Base-by-base conservation (phyloP, 1,284 basidiomycete genomes). In the Leccinum pachyderme region DNA sequence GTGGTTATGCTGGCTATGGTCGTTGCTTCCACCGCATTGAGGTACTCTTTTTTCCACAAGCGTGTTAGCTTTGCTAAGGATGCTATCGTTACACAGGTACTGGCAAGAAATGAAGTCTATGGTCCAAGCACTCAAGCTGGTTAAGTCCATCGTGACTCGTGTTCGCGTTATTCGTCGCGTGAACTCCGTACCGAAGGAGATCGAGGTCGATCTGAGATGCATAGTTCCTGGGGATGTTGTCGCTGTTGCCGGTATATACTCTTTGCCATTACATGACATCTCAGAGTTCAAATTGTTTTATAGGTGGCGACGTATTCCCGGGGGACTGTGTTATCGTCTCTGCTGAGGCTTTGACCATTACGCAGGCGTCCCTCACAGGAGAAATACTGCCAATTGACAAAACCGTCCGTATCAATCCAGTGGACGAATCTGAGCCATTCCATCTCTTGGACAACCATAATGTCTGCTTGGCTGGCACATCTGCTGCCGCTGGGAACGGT, bases 51-150 rank as follows among this genome's bases (percentile, higher is more conserved):
- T 18, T 51, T 45, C 32, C 15, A 15, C 27, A 2, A 3, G 45
- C 18, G 5, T 28, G 5, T 47, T 3, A 1, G 15, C 29, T 46
- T 3, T 18, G 7, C 51, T 55, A 2, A 59, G 25, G 4, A 28
- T 3, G 8, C 24, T 22, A 18, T 50, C 31, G 6, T 5, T 12
- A n/a, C 25, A 31, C 11, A 68, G 66, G 46, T 69, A 70, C 45
- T 69, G 67, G 67, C 67, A 69, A 56, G 67, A 69, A 29, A 33
- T 71, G 32, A 69, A 60, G 53, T 69, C 67, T 25, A 69, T 67
- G 66, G 62, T 69, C 13, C 67, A 69, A 49, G 67, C 67, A 35
- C 67, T 69, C 51, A 71, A 71, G 35, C 49, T 69, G 27, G 63
- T 70, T 52, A 69, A 56, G 58, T 69, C 67, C 5, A 72, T 69